Evolutionary conservation across 768 basidiomycete genomes (phyloP).

Genomic region (Kwoniella sp.): DNA sequence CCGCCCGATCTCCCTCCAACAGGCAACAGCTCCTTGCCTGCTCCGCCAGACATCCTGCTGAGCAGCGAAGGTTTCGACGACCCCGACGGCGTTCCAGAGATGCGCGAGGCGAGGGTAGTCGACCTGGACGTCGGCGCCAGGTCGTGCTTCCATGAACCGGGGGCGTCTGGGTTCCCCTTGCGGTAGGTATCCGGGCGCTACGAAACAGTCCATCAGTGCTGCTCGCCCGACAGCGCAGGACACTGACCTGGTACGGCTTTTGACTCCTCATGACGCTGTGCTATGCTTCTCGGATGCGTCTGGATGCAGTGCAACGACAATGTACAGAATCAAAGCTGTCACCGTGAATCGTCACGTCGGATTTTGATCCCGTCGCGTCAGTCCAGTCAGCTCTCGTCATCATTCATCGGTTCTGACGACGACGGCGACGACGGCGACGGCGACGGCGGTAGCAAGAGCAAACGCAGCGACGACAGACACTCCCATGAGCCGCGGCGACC

Average conservation of each 20-base stretch:
- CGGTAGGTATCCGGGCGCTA: constrained; percentile 18
- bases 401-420: too few species aligned
- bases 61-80: constrained; percentile 17
- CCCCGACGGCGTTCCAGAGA: constrained; percentile 5
- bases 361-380: constrained; percentile 17
- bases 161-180: constrained; percentile 30
- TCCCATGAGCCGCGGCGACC: too few species aligned
- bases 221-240: not conserved
- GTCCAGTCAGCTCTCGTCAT: too few species aligned
- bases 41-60: constrained; percentile 27
- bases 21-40: constrained; percentile 33
- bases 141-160: constrained; percentile 44
- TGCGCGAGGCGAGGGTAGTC: constrained; percentile 13
- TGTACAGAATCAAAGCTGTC: not conserved
- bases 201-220: not conserved
- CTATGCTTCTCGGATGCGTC: not conserved
- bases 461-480: too few species aligned
- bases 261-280: too few species aligned
- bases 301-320: not conserved
- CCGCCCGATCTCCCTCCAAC: constrained; percentile 1
- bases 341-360: too few species aligned
- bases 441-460: too few species aligned
- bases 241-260: constrained; percentile 16
- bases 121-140: constrained; percentile 23
- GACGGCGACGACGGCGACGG: too few species aligned